Base-by-base conservation (phyloP, 805 yeast genomes). In the Candida coquimbonensis region DNA sequence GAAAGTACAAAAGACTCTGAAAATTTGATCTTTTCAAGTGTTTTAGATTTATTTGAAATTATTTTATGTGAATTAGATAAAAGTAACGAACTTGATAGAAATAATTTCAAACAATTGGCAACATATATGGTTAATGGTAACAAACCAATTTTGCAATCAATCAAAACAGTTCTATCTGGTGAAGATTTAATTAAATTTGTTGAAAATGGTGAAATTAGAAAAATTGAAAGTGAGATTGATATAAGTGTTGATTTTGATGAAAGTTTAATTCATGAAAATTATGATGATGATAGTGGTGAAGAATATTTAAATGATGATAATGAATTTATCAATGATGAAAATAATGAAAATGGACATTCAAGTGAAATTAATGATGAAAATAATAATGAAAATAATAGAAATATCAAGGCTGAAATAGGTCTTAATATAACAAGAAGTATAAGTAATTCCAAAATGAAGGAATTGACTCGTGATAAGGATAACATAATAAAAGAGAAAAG, bases 1-100 rank as follows among this genome's bases (percentile, higher is more conserved):
- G 63, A 67, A 21, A 72, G 67, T 13, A 74, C 78, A 9, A 67
- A 73, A 7, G 63, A 68, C 29, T 63, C 65, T 35, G 80, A 85
- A 59, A 84, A 81, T 57, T 64, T 89, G 48, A 73, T 84, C 3
- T 84, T 80, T 56, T 88, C 96, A 0, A 75, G 90, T 7, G 75
- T 91, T 51, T 68, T 88, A 39, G 89, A 85, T 59, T 68, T 90
- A 21, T 66, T 81, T 32, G 83, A 78, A 53, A 68, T 72, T 19
- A 56, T 76, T 44, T 53, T 65, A 46, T 29, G 45, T 27, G 58
- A 60, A 7, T 36, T 57, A 17, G 60, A 54, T 32, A 42, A 41
- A 11, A 29, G 14, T 19, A 40, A 39, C n/a, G 44, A 46, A 7
- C 47, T 48, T 35, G 45, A 49, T 16, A 37, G 53, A 17, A 55